Evolutionary conservation across 768 basidiomycete genomes (phyloP).

Genomic region (Melanogaster broomeanus): DNA sequence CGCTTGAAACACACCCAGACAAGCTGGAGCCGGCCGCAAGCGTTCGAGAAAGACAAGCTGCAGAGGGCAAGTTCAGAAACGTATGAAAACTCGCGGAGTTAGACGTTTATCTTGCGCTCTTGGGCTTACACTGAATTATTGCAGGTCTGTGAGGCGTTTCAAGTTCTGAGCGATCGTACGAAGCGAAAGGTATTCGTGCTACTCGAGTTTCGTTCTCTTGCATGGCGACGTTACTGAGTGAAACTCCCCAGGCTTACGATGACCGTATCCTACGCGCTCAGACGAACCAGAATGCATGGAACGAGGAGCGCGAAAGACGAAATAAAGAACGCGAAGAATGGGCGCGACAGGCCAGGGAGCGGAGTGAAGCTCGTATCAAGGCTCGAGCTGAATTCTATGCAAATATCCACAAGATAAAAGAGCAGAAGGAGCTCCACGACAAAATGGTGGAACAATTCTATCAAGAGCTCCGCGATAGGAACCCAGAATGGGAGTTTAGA

Average conservation of each 20-base stretch:
- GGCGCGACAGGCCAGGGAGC: slow-evolving; percentile 50
- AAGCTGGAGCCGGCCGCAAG: slow-evolving; percentile 59
- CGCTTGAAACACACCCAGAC: slow-evolving; percentile 73
- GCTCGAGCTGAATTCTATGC: slow-evolving; percentile 38
- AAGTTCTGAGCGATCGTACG: slow-evolving; percentile 53
- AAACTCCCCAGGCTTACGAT: slow-evolving; percentile 46
- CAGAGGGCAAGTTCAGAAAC: slow-evolving; percentile 61
- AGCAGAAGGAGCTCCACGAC: slow-evolving; percentile 40
- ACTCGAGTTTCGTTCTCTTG: not conserved
- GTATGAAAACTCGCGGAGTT: slow-evolving; percentile 40
- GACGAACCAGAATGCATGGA: slow-evolving; percentile 26
- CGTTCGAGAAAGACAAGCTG: slow-evolving; percentile 50
- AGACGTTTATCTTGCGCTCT: slow-evolving; percentile 12
- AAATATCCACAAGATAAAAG: slow-evolving; percentile 41
- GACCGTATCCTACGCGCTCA: slow-evolving; percentile 35
- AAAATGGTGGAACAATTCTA: slow-evolving; percentile 55
- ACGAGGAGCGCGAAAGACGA: slow-evolving; percentile 42
- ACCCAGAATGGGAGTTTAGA: slow-evolving; percentile 65
- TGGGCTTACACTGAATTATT: slow-evolving; percentile 19
- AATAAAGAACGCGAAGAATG: slow-evolving; percentile 55
- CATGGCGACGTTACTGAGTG: not conserved
- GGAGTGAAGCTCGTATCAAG: slow-evolving; percentile 52
- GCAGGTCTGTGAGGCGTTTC: slow-evolving; percentile 66
- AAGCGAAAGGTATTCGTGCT: slow-evolving; percentile 54
- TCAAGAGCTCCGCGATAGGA: slow-evolving; percentile 51